These are phyloP conservation scores for Trametes coccinea DNA, from an alignment of 768 basidiomycete species.

Conservation along the genomic window DNA sequence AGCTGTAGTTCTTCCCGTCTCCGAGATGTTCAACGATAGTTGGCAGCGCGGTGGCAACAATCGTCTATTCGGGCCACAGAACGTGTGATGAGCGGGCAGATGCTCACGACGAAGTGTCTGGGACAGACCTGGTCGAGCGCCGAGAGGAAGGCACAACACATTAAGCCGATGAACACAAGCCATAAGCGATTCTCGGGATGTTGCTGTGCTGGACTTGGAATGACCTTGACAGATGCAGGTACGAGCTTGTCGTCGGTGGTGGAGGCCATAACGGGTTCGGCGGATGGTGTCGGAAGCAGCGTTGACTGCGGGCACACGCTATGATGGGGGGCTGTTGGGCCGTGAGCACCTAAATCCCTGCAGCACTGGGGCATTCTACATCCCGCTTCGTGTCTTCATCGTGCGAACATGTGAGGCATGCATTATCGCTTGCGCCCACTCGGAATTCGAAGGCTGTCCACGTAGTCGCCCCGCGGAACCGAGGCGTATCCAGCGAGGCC, in stretches of 20 bases:
- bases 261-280: neutral
- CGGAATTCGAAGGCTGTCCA: too few relatives aligned
- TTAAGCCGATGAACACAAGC: conserved; percentile 45
- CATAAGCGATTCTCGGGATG: conserved; percentile 41
- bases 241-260: neutral
- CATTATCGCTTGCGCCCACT: too few relatives aligned
- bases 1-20: conserved; percentile 47
- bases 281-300: neutral
- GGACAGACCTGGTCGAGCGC: conserved; percentile 44
- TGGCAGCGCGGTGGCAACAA: conserved; percentile 53
- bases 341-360: too few relatives aligned
- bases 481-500: too few relatives aligned
- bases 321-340: too few relatives aligned
- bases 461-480: too few relatives aligned
- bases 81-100: neutral
- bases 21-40: conserved; percentile 48
- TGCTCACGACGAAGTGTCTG: neutral
- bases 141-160: conserved; percentile 44
- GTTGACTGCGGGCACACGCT: too few relatives aligned
- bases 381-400: too few relatives aligned
- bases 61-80: conserved; percentile 33
- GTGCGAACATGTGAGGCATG: too few relatives aligned
- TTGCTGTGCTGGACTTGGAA: neutral
- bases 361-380: too few relatives aligned
- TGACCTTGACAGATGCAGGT: neutral